A percentile compares a stretch with the other conserved stretches of the same genome.
phyloP scores from a whole-genome alignment of 352 stramenopile genomes.

The Nothophytophthora sp. region DNA sequence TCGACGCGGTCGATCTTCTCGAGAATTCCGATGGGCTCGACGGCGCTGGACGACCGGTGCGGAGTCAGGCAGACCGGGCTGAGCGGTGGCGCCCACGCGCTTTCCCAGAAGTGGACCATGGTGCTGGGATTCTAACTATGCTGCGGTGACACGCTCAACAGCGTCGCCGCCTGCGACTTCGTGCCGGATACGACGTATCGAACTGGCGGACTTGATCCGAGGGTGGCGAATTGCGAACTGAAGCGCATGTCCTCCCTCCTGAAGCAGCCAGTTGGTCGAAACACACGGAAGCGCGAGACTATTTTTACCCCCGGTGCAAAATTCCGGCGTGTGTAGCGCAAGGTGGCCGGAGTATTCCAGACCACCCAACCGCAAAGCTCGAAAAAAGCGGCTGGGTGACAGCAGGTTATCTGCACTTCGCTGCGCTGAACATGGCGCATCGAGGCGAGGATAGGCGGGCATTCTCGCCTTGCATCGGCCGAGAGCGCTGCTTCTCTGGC shows the following conservation, averaged over 20 bases:
- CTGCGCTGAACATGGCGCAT: too few relatives aligned
- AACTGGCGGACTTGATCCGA: background rate
- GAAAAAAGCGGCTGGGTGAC: conserved; percentile 10
- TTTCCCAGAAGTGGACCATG: conserved; percentile 33
- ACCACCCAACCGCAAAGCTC: conserved; percentile 7
- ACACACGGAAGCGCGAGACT: background rate
- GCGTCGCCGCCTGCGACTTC: background rate
- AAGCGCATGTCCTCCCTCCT: conserved; percentile 2
- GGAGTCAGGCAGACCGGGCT: conserved; percentile 37
- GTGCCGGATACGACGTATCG: too few relatives aligned
- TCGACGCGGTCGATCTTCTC: conserved; percentile 48
- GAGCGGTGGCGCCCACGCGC: conserved; percentile 35
- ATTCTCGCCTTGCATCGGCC: too few relatives aligned
- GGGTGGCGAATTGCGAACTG: conserved; percentile 16
- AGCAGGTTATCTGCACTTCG: conserved; percentile 16
- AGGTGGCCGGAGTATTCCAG: background rate
- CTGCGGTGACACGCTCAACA: background rate
- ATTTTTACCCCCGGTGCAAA: conserved; percentile 17
- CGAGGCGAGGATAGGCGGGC: conserved; percentile 2
- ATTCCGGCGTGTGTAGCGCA: conserved; percentile 12
- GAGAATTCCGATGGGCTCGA: conserved; percentile 37
- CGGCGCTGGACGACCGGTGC: conserved; percentile 33
- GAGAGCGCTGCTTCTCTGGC: background rate
- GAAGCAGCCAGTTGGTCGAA: background rate
- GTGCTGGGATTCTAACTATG: background rate